Conservation (phyloP, 768 basidiomycete species). For the Tricholoma furcatifolium region DNA sequence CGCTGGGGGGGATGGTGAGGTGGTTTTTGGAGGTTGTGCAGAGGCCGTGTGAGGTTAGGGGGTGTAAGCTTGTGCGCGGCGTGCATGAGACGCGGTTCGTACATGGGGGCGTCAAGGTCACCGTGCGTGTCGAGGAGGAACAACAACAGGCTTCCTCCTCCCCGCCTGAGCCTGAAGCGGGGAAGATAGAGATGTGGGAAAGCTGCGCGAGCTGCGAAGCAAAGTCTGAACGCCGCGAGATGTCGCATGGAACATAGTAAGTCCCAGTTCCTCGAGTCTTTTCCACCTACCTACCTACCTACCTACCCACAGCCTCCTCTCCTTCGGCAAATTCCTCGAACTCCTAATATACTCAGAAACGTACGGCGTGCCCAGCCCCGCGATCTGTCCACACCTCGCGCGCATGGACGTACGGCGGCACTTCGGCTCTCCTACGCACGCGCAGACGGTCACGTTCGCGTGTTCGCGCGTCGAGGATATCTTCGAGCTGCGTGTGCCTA, state of each 20-base stretch:
- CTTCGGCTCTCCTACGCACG: slow-evolving; percentile 24
- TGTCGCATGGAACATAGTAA: slow-evolving; percentile 54
- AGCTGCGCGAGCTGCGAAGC: slow-evolving; percentile 48
- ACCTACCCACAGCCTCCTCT: slow-evolving; percentile 39
- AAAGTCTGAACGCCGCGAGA: slow-evolving; percentile 28
- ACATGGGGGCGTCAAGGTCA: slow-evolving; percentile 34
- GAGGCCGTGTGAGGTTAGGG: slow-evolving; percentile 34
- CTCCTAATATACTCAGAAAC: slow-evolving; percentile 45
- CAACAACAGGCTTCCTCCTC: slow-evolving; percentile 8
- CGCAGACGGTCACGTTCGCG: slow-evolving; percentile 40
- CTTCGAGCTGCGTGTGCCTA: slow-evolving; percentile 60
- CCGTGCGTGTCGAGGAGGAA: slow-evolving; percentile 19
- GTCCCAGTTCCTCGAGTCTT: slow-evolving; percentile 30
- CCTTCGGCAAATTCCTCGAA: slow-evolving; percentile 60
- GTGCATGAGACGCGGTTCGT: slow-evolving; percentile 47
- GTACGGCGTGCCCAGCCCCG: slow-evolving; percentile 31
- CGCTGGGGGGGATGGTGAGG: slow-evolving; percentile 43
- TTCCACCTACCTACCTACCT: not conserved
- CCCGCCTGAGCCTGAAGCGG: slow-evolving; percentile 13
- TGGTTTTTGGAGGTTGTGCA: slow-evolving; percentile 29
- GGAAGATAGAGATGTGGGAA: slow-evolving; percentile 42
- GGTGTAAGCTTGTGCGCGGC: slow-evolving; percentile 32
- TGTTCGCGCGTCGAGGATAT: slow-evolving; percentile 50
- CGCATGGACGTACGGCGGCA: slow-evolving; percentile 43
- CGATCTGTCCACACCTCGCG: slow-evolving; percentile 48